Percentiles rank a stretch among this genome's conserved stretches.
These are phyloP conservation scores for Eragrostis tef DNA, from an alignment of 202 grass and related monocot species.

Conservation along the genomic window DNA sequence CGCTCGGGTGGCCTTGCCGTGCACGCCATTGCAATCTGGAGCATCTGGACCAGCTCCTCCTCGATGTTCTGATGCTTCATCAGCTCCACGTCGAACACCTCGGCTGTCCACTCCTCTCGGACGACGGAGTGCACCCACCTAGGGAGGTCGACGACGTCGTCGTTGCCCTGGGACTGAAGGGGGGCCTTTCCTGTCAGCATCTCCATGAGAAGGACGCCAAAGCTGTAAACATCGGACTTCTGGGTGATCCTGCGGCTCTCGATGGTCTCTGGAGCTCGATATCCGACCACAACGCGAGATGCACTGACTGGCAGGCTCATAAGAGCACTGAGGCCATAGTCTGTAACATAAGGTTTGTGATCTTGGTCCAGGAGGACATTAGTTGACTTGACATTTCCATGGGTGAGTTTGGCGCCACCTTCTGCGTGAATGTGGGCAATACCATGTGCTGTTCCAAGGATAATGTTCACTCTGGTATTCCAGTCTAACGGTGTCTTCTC, in stretches of 20 bases:
- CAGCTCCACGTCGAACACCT: conserved; percentile 87
- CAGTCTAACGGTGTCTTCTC: conserved; percentile 74
- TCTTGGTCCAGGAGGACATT: conserved; percentile 80
- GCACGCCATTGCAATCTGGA: conserved; percentile 90
- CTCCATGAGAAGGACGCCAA: conserved; percentile 87
- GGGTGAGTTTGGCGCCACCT: conserved; percentile 72
- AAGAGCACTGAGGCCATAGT: conserved; percentile 70
- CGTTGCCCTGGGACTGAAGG: conserved; percentile 77
- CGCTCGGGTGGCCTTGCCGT: conserved; percentile 60
- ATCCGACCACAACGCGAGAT: conserved; percentile 71
- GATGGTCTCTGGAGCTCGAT: conserved; percentile 80
- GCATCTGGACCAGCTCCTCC: conserved; percentile 91
- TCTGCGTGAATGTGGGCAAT: conserved; percentile 75
- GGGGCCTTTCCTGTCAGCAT: conserved; percentile 87
- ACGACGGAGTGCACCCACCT: conserved; percentile 96
- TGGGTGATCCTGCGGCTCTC: conserved; percentile 80
- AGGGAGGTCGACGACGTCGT: conserved; percentile 76
- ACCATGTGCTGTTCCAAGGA: conserved; percentile 76
- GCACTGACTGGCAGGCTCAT: conserved; percentile 61
- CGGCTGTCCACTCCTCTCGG: conserved; percentile 94
- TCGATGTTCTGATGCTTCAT: conserved; percentile 69
- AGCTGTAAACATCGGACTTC: conserved; percentile 90
- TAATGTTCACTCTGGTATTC: conserved; percentile 81
- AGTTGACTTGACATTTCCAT: conserved; percentile 93
- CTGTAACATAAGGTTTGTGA: conserved; percentile 63